These are phyloP conservation scores for Tricholoma sp. DNA, from an alignment of 768 basidiomycete species.

Conservation along the genomic window DNA sequence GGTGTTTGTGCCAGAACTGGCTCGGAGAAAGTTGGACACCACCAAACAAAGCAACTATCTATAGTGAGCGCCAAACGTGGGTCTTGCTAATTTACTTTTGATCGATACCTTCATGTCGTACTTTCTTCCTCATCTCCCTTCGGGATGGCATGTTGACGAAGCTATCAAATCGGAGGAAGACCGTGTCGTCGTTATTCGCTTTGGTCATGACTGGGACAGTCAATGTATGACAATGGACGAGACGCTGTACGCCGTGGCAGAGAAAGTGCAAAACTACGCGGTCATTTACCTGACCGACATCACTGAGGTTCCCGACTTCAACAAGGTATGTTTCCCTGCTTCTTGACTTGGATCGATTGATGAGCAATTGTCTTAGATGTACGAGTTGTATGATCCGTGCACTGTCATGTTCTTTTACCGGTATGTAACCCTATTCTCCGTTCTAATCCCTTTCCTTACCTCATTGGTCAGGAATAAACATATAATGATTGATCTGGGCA, in stretches of 20 bases:
- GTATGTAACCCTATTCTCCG: slow-evolving; percentile 36
- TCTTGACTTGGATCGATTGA: neutral
- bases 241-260: slow-evolving; percentile 85
- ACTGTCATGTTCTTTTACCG: slow-evolving; percentile 99
- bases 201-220: slow-evolving; percentile 89
- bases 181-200: slow-evolving; percentile 88
- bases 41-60: too few relatives aligned
- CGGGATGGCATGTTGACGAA: slow-evolving; percentile 98
- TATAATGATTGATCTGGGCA: slow-evolving; percentile 99
- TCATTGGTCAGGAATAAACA: slow-evolving; percentile 77
- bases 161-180: slow-evolving; percentile 99
- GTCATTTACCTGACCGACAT: slow-evolving; percentile 96
- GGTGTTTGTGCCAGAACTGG: too few relatives aligned
- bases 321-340: slow-evolving; percentile 60
- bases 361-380: slow-evolving; percentile 62
- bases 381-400: slow-evolving; percentile 95
- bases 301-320: slow-evolving; percentile 96
- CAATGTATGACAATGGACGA: slow-evolving; percentile 99
- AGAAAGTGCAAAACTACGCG: slow-evolving; percentile 98
- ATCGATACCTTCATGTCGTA: slow-evolving; percentile 59
- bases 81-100: too few relatives aligned
- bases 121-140: slow-evolving; percentile 82
- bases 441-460: neutral
- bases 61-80: too few relatives aligned
- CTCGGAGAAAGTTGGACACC: too few relatives aligned